A percentile compares a stretch with the other conserved stretches of the same genome.
phyloP scores from a whole-genome alignment of 2,329 filamentous ascomycete species.

The Fusarium sulawesiense region DNA sequence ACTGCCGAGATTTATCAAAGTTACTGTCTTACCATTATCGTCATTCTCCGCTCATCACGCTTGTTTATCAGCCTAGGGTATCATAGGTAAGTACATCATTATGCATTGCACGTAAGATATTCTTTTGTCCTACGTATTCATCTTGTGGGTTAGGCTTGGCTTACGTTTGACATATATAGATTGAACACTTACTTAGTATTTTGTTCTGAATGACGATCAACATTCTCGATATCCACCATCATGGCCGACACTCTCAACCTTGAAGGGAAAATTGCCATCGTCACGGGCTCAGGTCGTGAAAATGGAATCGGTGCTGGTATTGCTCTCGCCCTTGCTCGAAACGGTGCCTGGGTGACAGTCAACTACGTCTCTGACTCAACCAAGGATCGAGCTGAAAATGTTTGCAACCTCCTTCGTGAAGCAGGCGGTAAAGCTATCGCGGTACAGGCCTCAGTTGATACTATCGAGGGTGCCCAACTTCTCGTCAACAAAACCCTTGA shows the following conservation, averaged over 20 bases:
- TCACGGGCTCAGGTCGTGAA: constrained; percentile 56
- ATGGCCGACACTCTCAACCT: constrained; percentile 53
- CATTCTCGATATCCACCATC: rapidly evolving
- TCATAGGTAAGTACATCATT: too few species aligned
- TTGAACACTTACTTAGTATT: too few species aligned
- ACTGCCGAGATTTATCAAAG: too few species aligned
- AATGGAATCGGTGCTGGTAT: constrained; percentile 59
- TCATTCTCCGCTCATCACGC: too few species aligned
- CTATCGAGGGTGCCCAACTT: constrained; percentile 46
- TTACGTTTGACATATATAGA: neutral
- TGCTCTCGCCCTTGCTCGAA: constrained; percentile 53
- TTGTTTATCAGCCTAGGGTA: too few species aligned
- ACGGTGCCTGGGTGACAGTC: constrained; percentile 55
- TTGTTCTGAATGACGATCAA: rapidly evolving
- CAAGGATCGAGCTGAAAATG: constrained; percentile 45
- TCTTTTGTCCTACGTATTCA: too few species aligned
- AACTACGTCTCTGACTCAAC: constrained; percentile 55
- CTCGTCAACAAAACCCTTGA: constrained; percentile 52
- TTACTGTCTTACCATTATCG: too few species aligned
- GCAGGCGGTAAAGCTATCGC: constrained; percentile 48
- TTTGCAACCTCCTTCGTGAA: constrained; percentile 46
- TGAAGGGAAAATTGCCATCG: constrained; percentile 55
- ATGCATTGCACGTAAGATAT: too few species aligned
- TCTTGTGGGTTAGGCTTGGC: too few species aligned
- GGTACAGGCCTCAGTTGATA: constrained; percentile 51